Conservation (phyloP, 2,329 filamentous ascomycete species). For the Ophiostoma triangulosporum region DNA sequence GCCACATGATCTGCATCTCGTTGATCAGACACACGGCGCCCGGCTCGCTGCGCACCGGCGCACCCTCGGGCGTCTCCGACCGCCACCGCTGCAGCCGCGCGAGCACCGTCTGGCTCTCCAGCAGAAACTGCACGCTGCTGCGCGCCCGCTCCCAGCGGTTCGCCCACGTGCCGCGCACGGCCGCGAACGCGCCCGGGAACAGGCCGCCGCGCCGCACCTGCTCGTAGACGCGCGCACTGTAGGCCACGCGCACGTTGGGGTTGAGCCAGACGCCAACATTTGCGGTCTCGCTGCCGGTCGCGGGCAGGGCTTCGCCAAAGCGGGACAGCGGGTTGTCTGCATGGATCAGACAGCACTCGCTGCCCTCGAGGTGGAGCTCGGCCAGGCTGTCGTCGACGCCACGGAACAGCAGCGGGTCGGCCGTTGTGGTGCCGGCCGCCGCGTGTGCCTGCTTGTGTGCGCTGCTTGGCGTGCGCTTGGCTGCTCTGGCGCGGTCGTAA, state of each 20-base stretch:
- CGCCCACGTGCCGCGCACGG: slow-evolving; percentile 42
- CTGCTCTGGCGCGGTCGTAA: slow-evolving; percentile 18
- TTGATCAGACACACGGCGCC: slow-evolving; percentile 41
- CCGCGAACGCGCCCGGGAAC: slow-evolving; percentile 35
- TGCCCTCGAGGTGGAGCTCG: slow-evolving; percentile 53
- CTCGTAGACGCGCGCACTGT: slow-evolving; percentile 40
- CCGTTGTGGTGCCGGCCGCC: slow-evolving; percentile 7
- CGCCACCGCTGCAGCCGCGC: slow-evolving; percentile 29
- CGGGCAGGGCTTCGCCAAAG: neutral
- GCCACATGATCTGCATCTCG: slow-evolving; percentile 46
- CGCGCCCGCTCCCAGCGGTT: slow-evolving; percentile 39
- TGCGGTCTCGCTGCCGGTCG: neutral
- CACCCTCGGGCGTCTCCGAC: slow-evolving; percentile 20
- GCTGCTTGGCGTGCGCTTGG: too few species aligned
- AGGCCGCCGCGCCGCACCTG: slow-evolving; percentile 24
- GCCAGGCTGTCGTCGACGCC: slow-evolving; percentile 50
- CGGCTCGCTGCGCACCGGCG: slow-evolving; percentile 23
- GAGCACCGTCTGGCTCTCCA: slow-evolving; percentile 26
- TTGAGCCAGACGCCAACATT: slow-evolving; percentile 51
- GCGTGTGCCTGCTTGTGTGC: slow-evolving; percentile 10
- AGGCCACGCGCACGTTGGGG: slow-evolving; percentile 54
- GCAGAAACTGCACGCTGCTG: slow-evolving; percentile 23
- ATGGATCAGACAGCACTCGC: slow-evolving; percentile 67
- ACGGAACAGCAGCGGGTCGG: slow-evolving; percentile 38
- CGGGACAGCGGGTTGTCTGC: slow-evolving; percentile 49